Conservation (phyloP, 371 early-diverging fungal genomes). For the Encephalitozoon hellem region DNA sequence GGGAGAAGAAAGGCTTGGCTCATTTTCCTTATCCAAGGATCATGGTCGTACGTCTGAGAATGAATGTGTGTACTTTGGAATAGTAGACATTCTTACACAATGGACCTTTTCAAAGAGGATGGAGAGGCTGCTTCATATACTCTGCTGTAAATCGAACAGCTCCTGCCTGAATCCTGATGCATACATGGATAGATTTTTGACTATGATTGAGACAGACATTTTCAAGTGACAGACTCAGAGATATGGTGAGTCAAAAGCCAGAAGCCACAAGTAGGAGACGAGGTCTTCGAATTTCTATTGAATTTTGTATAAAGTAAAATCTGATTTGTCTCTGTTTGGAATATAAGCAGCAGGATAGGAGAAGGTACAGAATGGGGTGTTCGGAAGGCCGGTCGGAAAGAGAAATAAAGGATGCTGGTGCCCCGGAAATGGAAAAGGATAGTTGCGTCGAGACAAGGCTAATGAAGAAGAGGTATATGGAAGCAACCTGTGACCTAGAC, state of each 20-base stretch:
- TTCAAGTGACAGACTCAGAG: neutral
- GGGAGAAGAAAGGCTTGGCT: neutral
- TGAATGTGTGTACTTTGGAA: slow-evolving; percentile 39
- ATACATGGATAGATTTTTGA: slow-evolving; percentile 41
- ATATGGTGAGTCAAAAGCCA: neutral
- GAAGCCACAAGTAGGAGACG: neutral
- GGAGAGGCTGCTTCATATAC: slow-evolving; percentile 27
- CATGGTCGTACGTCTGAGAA: neutral
- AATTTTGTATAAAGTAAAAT: neutral
- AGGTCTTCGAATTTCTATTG: neutral
- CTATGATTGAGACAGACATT: slow-evolving; percentile 6
- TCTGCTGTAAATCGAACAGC: slow-evolving; percentile 33
- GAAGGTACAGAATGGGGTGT: neutral
- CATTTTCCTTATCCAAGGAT: neutral
- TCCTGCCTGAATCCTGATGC: slow-evolving; percentile 41
- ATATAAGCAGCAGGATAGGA: neutral
- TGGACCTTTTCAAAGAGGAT: slow-evolving; percentile 30
- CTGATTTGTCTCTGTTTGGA: neutral
- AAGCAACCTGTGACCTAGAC: neutral
- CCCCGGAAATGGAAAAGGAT: neutral
- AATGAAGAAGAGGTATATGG: neutral
- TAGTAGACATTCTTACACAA: slow-evolving; percentile 51
- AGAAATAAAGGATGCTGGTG: neutral
- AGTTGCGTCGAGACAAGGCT: neutral
- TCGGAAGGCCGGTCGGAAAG: neutral